Conservation (phyloP, 2,329 filamentous ascomycete species). For the Sporothrix inflata region DNA sequence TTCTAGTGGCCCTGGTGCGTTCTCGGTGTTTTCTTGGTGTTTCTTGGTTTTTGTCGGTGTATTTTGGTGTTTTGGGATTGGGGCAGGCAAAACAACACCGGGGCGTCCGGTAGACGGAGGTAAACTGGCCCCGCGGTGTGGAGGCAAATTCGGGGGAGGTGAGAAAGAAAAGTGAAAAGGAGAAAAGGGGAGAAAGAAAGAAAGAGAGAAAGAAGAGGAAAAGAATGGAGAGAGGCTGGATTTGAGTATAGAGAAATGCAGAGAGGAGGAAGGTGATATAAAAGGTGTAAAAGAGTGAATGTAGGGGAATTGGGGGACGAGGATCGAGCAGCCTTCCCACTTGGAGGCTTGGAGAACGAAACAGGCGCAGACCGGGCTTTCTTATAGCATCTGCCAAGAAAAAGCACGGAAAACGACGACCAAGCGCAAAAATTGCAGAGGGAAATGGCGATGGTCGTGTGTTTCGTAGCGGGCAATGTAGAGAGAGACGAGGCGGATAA, state of each 20-base stretch:
- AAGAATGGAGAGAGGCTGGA: not conserved
- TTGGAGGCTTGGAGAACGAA: not conserved
- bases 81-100: constrained; percentile 8
- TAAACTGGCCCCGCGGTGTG: constrained; percentile 23
- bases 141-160: constrained; percentile 6
- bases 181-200: not conserved
- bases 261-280: not conserved
- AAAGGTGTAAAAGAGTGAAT: not conserved
- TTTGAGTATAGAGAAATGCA: not conserved
- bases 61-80: not conserved
- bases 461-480: constrained; percentile 16
- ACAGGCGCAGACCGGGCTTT: constrained; percentile 1
- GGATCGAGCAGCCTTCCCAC: not conserved
- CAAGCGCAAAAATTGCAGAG: constrained; percentile 8
- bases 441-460: constrained; percentile 31
- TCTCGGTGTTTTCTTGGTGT: constrained; percentile 8
- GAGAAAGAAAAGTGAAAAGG: not conserved
- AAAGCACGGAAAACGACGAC: constrained; percentile 10
- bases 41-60: not conserved
- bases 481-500: not conserved
- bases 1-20: not conserved
- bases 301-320: not conserved
- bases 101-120: constrained; percentile 24
- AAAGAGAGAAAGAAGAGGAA: not conserved
- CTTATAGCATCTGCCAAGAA: constrained; percentile 26